Conservation (phyloP, 2,329 filamentous ascomycete genomes). For the Hypoxylon sp. region DNA sequence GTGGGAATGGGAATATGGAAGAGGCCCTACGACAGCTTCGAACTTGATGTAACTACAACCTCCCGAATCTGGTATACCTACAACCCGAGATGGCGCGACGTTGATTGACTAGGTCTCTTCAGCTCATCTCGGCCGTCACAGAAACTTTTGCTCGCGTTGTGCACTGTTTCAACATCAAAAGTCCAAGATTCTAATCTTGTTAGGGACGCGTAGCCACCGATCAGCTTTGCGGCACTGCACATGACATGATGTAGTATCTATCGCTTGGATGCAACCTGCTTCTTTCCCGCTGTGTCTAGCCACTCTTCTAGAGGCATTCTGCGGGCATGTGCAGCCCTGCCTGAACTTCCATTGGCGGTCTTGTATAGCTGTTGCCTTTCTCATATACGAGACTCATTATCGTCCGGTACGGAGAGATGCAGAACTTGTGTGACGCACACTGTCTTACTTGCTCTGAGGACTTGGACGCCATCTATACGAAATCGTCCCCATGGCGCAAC, state of each 20-base stretch:
- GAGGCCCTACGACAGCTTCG: not conserved
- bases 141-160: constrained; percentile 42
- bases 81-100: constrained; percentile 17
- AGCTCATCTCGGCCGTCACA: constrained; percentile 48
- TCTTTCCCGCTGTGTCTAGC: constrained; percentile 38
- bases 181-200: constrained; percentile 42
- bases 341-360: constrained; percentile 44
- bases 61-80: constrained; percentile 14
- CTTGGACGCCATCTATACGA: constrained; percentile 41
- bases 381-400: constrained; percentile 54
- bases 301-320: constrained; percentile 37
- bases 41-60: not conserved
- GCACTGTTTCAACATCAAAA: constrained; percentile 42
- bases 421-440: constrained; percentile 49
- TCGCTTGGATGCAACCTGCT: constrained; percentile 37
- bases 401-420: constrained; percentile 52
- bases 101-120: constrained; percentile 19
- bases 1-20: not conserved
- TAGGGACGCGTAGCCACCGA: constrained; percentile 44
- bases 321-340: constrained; percentile 49
- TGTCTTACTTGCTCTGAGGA: constrained; percentile 43
- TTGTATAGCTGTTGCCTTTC: constrained; percentile 38
- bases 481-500: constrained; percentile 42
- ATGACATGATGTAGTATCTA: constrained; percentile 45
- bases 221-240: constrained; percentile 45